phyloP scores from a whole-genome alignment of 257 asterid species.

The Forsythia viridissima region DNA sequence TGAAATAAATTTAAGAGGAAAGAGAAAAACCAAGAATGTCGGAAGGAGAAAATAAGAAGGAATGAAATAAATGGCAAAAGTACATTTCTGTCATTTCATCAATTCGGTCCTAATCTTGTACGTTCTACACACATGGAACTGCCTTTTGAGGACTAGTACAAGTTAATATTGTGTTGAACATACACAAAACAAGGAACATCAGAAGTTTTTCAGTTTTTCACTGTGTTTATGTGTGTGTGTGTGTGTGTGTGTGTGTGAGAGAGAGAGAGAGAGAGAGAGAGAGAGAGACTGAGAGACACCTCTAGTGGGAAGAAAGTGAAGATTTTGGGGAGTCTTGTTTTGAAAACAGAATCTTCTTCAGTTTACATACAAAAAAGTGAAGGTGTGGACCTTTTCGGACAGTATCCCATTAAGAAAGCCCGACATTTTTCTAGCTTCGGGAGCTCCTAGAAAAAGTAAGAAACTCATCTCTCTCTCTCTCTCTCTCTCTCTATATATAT shows the following conservation, averaged over 20 bases:
- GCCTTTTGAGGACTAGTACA: no score
- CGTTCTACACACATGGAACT: no score
- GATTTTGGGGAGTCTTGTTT: neutral
- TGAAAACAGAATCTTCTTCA: neutral
- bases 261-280: neutral
- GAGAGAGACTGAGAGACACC: neutral
- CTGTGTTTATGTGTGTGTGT: no score
- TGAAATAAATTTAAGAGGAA: no score
- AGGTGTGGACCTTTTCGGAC: neutral
- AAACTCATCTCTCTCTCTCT: slow-evolving; percentile 2
- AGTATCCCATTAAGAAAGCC: slow-evolving; percentile 17
- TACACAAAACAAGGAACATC: no score
- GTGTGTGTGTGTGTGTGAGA: neutral
- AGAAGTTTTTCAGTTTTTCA: no score
- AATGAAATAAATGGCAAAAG: no score
- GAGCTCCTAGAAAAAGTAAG: slow-evolving; percentile 30
- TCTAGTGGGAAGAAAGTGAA: neutral
- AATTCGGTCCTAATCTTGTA: no score
- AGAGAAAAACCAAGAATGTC: no score
- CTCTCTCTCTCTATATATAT: neutral
- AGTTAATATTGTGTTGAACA: no score
- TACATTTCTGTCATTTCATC: no score
- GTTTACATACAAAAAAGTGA: neutral
- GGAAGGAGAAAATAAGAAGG: no score
- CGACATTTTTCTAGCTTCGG: slow-evolving; percentile 3